A percentile compares a stretch with the other conserved stretches of the same genome.
phyloP scores from a whole-genome alignment of 805 yeast species.

The Yarrowia alimentaria region DNA sequence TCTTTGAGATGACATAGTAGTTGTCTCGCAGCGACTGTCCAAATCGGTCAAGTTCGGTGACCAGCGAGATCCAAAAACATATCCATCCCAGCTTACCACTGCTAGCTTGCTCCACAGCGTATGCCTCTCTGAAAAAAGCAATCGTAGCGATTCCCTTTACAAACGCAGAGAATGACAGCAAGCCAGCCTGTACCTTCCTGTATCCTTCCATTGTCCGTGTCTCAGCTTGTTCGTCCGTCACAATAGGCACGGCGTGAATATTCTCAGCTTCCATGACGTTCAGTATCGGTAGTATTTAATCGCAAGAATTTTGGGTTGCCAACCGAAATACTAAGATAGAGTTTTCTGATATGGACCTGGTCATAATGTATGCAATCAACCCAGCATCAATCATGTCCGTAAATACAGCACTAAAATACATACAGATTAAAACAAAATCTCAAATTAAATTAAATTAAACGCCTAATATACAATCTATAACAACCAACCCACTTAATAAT shows the following conservation, averaged over 20 bases:
- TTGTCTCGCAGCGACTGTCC: conserved; percentile 19
- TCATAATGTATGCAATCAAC: no score
- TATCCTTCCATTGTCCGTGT: conserved; percentile 1
- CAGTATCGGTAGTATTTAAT: neutral
- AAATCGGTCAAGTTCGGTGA: conserved; percentile 5
- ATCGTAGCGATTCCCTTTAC: conserved; percentile 1
- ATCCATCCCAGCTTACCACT: neutral
- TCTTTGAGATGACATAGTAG: conserved; percentile 12
- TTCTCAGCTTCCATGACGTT: neutral
- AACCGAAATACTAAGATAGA: no score
- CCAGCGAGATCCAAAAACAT: neutral
- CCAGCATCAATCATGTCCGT: no score
- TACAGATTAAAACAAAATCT: no score
- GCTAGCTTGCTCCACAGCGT: neutral
- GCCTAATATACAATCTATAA: conserved; percentile 26
- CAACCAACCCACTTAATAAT: conserved; percentile 27
- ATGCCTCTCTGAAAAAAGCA: conserved; percentile 2
- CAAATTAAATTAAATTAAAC: conserved; percentile 23
- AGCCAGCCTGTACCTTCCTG: neutral
- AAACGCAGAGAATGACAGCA: neutral
- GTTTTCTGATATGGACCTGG: no score
- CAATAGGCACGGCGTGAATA: neutral
- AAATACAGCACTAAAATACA: no score
- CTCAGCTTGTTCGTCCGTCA: neutral
- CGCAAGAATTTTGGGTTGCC: conserved; percentile 6